Evolutionary conservation across 2,329 filamentous ascomycete genomes (phyloP).

Genomic region (Colletotrichum sp.): DNA sequence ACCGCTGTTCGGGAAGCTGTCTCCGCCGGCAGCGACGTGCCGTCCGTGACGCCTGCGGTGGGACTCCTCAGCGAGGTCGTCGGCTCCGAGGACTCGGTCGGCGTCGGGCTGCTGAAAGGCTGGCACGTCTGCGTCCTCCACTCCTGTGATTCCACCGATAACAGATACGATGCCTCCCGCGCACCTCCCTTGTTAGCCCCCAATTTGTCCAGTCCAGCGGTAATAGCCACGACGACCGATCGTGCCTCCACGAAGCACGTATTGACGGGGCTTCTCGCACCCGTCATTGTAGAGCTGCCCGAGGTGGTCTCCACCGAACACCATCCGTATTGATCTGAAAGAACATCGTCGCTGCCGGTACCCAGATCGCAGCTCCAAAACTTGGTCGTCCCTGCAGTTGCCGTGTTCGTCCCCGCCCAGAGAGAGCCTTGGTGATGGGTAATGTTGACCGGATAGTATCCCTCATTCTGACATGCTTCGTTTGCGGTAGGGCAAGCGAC

Average conservation of each 20-base stretch:
- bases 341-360: background rate
- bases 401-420: slow-evolving; percentile 11
- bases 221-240: slow-evolving; percentile 3
- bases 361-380: slow-evolving; percentile 1
- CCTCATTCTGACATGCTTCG: background rate
- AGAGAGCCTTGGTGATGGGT: background rate
- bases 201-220: slow-evolving; percentile 6
- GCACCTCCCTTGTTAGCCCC: background rate
- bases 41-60: background rate
- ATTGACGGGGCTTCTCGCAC: background rate
- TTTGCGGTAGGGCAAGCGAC: slow-evolving; percentile 1
- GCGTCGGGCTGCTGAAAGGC: background rate
- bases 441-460: slow-evolving; percentile 8
- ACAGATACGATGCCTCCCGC: background rate
- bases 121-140: background rate
- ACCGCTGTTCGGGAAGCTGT: background rate
- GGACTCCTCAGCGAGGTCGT: background rate
- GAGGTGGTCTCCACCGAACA: slow-evolving; percentile 4
- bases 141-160: background rate
- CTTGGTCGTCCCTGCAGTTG: slow-evolving; percentile 1
- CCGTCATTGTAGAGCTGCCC: background rate
- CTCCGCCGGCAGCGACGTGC: background rate
- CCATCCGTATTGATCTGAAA: background rate
- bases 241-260: slow-evolving; percentile 5
- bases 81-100: background rate